Percentiles rank a stretch among this genome's conserved stretches.
Evolutionary conservation across 345 rosid species (phyloP).

Genomic region (Populus alba): DNA sequence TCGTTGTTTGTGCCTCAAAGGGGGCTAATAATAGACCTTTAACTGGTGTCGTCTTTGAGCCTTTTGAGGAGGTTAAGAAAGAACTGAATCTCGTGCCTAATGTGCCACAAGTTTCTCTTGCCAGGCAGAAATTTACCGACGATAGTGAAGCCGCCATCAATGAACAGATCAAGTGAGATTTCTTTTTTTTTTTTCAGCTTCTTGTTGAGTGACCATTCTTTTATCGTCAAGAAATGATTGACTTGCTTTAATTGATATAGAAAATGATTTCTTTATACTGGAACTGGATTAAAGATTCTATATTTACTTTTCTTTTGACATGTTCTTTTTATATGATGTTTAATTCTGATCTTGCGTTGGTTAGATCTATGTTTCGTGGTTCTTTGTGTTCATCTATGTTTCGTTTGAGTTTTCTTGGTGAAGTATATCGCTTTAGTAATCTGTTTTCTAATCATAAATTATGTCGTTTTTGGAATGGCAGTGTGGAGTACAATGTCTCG

Average conservation of each 20-base stretch:
- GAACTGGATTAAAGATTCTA: background rate
- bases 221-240: background rate
- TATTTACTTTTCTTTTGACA: background rate
- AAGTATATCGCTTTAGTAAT: background rate
- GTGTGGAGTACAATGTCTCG: constrained; percentile 39
- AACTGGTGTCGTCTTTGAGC: constrained; percentile 76
- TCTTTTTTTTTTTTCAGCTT: background rate
- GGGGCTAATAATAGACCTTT: constrained; percentile 33
- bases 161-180: constrained; percentile 80
- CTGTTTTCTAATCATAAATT: background rate
- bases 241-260: background rate
- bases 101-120: constrained; percentile 65
- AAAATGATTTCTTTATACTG: background rate
- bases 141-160: constrained; percentile 79
- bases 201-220: background rate
- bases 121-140: constrained; percentile 66
- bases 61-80: constrained; percentile 88
- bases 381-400: background rate
- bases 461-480: constrained; percentile 4
- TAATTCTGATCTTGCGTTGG: background rate
- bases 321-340: background rate
- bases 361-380: background rate
- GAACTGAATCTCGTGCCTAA: constrained; percentile 86
- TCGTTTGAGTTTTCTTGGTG: background rate
- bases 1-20: constrained; percentile 30